phyloP scores from a whole-genome alignment of 129 eudicot genomes.

The Tagetes patula region DNA sequence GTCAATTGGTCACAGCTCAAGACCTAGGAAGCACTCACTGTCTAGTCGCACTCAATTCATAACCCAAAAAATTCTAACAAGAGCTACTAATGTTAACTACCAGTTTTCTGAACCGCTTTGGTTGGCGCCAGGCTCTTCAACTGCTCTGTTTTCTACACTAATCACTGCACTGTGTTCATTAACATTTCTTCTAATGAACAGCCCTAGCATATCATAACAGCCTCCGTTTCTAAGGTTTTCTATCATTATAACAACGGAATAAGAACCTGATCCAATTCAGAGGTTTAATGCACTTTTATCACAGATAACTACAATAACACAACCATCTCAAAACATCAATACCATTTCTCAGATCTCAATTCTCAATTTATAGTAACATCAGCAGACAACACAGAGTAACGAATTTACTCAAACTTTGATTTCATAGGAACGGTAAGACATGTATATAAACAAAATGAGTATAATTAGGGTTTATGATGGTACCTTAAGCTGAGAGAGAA shows the following conservation, averaged over 20 bases:
- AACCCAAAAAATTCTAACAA: not conserved
- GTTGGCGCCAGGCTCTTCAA: too few species aligned
- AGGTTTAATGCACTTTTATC: not conserved
- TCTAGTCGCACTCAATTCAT: not conserved
- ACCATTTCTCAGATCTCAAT: slow-evolving; percentile 25
- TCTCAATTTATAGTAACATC: slow-evolving; percentile 6
- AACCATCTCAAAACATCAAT: not conserved
- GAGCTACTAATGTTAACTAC: not conserved
- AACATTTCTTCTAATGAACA: not conserved
- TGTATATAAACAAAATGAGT: not conserved
- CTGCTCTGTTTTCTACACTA: too few species aligned
- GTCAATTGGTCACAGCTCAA: not conserved
- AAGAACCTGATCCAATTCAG: not conserved
- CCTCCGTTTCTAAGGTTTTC: not conserved
- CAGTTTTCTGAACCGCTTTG: not conserved
- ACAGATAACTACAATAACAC: not conserved
- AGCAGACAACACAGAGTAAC: not conserved
- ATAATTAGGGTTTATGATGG: slow-evolving; percentile 23
- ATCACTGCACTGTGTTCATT: not conserved
- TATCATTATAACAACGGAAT: not conserved
- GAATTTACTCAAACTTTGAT: slow-evolving; percentile 1
- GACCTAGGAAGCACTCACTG: not conserved
- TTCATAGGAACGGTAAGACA: not conserved
- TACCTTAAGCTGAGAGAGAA: slow-evolving; percentile 91
- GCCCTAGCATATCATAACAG: not conserved